Conservation (phyloP, 768 basidiomycete species). For the Boletus coccyginus region DNA sequence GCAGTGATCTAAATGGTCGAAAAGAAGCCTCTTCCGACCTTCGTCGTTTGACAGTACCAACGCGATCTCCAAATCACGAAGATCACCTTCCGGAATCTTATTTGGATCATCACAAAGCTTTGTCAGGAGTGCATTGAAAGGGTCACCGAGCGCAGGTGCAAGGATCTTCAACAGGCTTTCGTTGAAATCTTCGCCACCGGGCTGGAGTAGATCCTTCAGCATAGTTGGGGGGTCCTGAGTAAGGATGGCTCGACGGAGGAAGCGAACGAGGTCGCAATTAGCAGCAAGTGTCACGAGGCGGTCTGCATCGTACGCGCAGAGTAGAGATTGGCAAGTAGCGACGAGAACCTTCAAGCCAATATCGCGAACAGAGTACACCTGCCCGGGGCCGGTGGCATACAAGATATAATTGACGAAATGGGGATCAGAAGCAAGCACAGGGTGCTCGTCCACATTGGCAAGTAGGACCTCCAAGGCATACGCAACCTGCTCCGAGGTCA, state of each 20-base stretch:
- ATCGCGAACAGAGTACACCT: not conserved
- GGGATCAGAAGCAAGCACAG: not conserved
- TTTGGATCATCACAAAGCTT: not conserved
- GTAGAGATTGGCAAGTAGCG: not conserved
- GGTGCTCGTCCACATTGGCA: not conserved
- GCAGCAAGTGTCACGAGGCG: not conserved
- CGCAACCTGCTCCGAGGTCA: not conserved
- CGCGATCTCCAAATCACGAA: slow-evolving; percentile 4
- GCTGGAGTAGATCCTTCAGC: not conserved
- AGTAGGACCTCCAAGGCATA: slow-evolving; percentile 4
- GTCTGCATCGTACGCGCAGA: not conserved
- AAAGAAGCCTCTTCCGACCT: not conserved
- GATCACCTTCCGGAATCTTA: slow-evolving; percentile 2
- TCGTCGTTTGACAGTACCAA: not conserved
- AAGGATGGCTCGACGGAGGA: not conserved
- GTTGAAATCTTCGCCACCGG: not conserved
- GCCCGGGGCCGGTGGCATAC: not conserved
- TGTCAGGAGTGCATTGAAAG: not conserved
- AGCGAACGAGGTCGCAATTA: not conserved
- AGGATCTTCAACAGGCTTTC: not conserved
- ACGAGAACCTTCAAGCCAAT: not conserved
- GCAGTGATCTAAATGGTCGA: not conserved
- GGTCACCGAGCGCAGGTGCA: not conserved
- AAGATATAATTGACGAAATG: slow-evolving; percentile 6
- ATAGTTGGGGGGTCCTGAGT: slow-evolving; percentile 2